Base-by-base conservation (phyloP, 2,329 filamentous ascomycete species). In the Neopestalotiopsis sp. region DNA sequence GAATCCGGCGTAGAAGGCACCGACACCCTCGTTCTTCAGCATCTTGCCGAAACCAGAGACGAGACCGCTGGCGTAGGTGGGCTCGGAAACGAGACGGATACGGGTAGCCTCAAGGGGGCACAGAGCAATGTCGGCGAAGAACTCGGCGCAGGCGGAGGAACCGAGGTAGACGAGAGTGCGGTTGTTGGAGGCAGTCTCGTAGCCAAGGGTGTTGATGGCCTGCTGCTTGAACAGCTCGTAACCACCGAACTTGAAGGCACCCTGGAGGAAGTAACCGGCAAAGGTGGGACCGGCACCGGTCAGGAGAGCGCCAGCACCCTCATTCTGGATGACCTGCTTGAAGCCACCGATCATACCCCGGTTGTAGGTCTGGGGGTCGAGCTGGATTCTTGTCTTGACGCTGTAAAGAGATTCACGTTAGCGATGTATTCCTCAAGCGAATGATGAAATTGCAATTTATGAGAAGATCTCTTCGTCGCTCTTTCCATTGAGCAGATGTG, bases 151-250 rank as follows among this genome's bases (percentile, higher is more conserved):
- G 24, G 85, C 86, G 73, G 85, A 84, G 28, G 85, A 86, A 74
- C 85, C 89, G 70, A 91, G 86, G 85, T 92, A 92, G 81, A 92
- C 88, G 71, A 88, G 87, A 68, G 89, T 91, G 74, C 90, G 86
- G 86, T 92, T 91, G 81, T 90, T 86, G 76, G 84, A 82, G 74
- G 90, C 90, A 72, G 84, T 86, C 79, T 91, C 89, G 77, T 89
- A 87, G 75, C 91, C 91, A 75, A 93, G 79, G 68, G 85, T 70
- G 85, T 91, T 90, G 83, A 94, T 93, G 76, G 85, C 86, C 82
- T 93, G 91, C 83, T 92, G 89, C 89, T 94, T 94, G 89, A 94
- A 94, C 85, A 93, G 90, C 83, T 94, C 91, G 81, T 94, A 94
- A 81, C 91, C 91, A 80, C 91, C 91, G 82, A 93, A 93, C 85